A percentile compares a stretch with the other conserved stretches of the same genome.
Conservation (phyloP, 768 basidiomycete genomes). For the Kwoniella sp. region DNA sequence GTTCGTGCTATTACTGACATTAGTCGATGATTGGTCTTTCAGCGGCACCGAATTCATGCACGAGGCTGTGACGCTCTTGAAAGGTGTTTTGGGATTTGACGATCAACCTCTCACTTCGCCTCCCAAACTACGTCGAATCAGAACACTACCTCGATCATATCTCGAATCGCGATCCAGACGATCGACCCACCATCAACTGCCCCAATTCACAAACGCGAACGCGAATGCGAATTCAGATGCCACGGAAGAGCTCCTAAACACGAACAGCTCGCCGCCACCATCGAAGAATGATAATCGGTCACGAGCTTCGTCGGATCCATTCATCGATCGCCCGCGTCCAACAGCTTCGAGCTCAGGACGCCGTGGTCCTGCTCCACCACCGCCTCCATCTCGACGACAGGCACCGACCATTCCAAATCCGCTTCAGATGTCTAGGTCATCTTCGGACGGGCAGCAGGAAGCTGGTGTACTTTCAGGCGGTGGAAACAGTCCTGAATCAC, state of each 20-base stretch:
- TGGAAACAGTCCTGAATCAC: slow-evolving; percentile 24
- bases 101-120: slow-evolving; percentile 59
- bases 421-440: slow-evolving; percentile 8
- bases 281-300: slow-evolving; percentile 6
- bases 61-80: slow-evolving; percentile 83
- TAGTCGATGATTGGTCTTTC: too few species aligned
- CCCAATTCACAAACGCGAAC: background rate
- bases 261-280: background rate
- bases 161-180: slow-evolving; percentile 20
- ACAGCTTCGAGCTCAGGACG: slow-evolving; percentile 5
- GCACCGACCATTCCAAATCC: slow-evolving; percentile 27
- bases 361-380: slow-evolving; percentile 38
- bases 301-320: slow-evolving; percentile 43
- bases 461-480: background rate
- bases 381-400: slow-evolving; percentile 28
- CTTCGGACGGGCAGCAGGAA: background rate
- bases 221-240: background rate
- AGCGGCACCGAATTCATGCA: slow-evolving; percentile 94
- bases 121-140: slow-evolving; percentile 39
- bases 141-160: slow-evolving; percentile 30
- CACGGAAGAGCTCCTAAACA: slow-evolving; percentile 9
- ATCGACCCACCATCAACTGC: slow-evolving; percentile 14
- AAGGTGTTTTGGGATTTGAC: slow-evolving; percentile 82
- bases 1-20: too few species aligned
- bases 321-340: slow-evolving; percentile 30